Base-by-base conservation (phyloP, 2,329 filamentous ascomycete genomes). In the Geosmithia flava region DNA sequence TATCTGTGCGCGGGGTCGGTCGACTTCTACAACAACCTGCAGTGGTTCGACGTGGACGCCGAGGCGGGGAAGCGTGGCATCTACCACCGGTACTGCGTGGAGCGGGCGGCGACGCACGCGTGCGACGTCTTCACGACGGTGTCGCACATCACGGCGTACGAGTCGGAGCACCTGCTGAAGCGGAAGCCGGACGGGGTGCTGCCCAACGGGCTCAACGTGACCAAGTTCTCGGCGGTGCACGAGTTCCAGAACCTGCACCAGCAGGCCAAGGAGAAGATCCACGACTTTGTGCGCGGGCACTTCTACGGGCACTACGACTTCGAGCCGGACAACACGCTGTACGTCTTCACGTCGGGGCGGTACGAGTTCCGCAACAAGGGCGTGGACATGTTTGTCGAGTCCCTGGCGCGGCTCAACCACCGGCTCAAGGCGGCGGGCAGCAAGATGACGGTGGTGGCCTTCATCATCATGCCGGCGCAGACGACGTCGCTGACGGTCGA, bases 351-450 rank as follows among this genome's bases (percentile, higher is more conserved):
- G 3, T 86, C 93, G 7, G 93, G 93, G 51, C 85, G 93, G 53
- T 98, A 98, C 61, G 93, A 98, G 67, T 98, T 91, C 75, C 77
- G 93, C 54, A 98, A 98, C 63, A 98, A 98, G 70, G 93, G 93
- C 60, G 91, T 96, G 10, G 93, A 98, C 67, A 97, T 98, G 93
- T 98, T 97, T 67, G 95, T 98, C 56, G 93, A 98, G 68, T 93
- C 90, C 3, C 72, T 98, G 53, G 93, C 93, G 27, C 86, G 93
- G 42, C 71, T 98, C 58, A 98, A 98, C 68, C 90, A 97, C 71
- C 80, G 85, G 40, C 80, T 98, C 61, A 97, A 97, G 76, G 68
- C 69, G 47, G 68, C 81, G 7, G 87, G 87, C 45, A 95, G 88
- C 56, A 94, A 93, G 68, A 90, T 83, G 62, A 97, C 93, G 0